Percentiles rank a stretch among this genome's conserved stretches.
These are phyloP conservation scores for Dendrobium catenatum DNA, from an alignment of 106 monocot species.

Conservation along the genomic window DNA sequence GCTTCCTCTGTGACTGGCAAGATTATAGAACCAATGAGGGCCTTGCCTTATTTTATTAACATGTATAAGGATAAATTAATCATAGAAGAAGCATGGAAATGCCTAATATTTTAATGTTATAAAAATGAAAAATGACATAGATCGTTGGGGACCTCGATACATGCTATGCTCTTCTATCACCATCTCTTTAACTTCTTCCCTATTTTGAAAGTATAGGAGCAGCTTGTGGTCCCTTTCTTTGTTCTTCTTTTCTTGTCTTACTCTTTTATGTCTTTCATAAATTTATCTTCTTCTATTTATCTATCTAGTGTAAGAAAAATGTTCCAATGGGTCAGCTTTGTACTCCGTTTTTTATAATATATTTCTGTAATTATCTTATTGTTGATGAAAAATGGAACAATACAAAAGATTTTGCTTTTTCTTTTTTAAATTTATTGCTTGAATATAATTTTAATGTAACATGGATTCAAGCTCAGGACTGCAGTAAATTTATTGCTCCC, in stretches of 20 bases:
- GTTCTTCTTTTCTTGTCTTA: constrained; percentile 1
- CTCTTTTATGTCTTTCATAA: not conserved
- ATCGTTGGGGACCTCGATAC: not conserved
- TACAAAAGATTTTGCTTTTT: not conserved
- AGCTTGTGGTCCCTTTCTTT: not conserved
- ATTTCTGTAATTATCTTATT: not conserved
- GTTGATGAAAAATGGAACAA: not conserved
- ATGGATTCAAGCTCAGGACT: too few relatives aligned
- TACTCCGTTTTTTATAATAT: not conserved
- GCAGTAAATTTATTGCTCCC: too few relatives aligned
- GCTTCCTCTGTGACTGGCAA: constrained; percentile 28
- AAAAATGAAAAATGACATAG: not conserved
- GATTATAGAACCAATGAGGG: not conserved
- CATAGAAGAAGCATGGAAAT: not conserved
- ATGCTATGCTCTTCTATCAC: not conserved
- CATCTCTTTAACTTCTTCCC: too few relatives aligned
- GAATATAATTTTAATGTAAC: too few relatives aligned
- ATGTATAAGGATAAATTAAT: not conserved
- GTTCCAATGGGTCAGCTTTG: not conserved
- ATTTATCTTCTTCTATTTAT: not conserved
- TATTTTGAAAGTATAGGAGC: too few relatives aligned
- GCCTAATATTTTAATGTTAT: not conserved
- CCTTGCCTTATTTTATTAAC: not conserved
- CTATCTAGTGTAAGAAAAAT: not conserved
- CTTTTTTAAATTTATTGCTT: too few relatives aligned